Percentiles rank a stretch among this genome's conserved stretches.
Conservation (phyloP, 169 alveolate genomes). For the Plasmodium fragile region DNA sequence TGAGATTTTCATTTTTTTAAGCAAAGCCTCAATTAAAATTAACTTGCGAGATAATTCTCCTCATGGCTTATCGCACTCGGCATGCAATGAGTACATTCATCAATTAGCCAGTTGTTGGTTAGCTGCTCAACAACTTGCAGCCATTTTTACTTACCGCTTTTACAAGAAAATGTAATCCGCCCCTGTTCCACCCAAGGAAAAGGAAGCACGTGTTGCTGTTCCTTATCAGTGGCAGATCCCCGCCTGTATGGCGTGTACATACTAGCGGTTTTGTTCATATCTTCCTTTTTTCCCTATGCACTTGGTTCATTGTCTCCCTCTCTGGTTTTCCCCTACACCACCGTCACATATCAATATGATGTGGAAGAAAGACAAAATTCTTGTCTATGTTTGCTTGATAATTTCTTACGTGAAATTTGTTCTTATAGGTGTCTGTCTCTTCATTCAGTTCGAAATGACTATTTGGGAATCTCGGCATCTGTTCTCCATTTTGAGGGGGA, state of each 20-base stretch:
- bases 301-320: not conserved
- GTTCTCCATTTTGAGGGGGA: constrained; percentile 27
- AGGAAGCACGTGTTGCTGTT: not conserved
- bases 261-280: not conserved
- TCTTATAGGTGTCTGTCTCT: constrained; percentile 41
- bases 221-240: not conserved
- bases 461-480: not conserved
- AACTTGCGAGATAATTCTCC: not conserved
- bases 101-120: constrained; percentile 6
- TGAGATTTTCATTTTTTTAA: not conserved
- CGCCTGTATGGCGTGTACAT: not conserved
- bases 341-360: constrained; percentile 31
- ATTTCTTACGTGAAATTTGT: constrained; percentile 39
- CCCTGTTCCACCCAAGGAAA: not conserved
- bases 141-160: not conserved
- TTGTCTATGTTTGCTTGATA: constrained; percentile 8
- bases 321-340: not conserved
- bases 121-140: not conserved
- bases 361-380: constrained; percentile 21
- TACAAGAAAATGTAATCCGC: not conserved
- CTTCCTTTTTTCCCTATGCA: not conserved
- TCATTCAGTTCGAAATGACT: constrained; percentile 58
- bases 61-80: not conserved
- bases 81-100: not conserved
- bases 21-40: not conserved